Base-by-base conservation (phyloP, 371 early-diverging fungal genomes). In the Saksenaea vasiformis region DNA sequence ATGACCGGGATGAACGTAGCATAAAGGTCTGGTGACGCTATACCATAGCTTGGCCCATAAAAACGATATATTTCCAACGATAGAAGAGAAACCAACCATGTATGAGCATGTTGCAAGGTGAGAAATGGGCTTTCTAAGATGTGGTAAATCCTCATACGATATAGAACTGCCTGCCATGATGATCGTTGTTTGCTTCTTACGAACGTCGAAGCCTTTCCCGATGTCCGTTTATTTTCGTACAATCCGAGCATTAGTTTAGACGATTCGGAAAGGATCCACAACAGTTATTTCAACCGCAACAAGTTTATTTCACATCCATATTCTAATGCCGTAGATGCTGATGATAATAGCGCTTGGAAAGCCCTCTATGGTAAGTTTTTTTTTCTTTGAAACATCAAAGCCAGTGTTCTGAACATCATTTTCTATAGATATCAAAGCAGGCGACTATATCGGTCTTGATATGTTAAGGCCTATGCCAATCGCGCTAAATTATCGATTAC, bases 381-480 rank as follows among this genome's bases (percentile, higher is more conserved):
- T 53, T 66, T 58, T 36, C 64, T 58, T 2, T 51, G 59, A 54
- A 64, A 65, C 1, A 74, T 64, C 28, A 67, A 43, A 0, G 63
- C 64, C 27, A 5, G 15, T 5, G 37, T 14, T 51, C 53, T 28
- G 15, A 43, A 8, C 10, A 17, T 22, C 38, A 8, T 38, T 53
- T 27, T 58, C 8, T 47, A 27, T 60, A 82, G 79, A 70, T 57
- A 78, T 80, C 64, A 65, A 64, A 28, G 59, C 60, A n/a, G 86
- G 84, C 7, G 88, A 88, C 53, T 88, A 83, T 60, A 82, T 88
- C 67, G 87, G 88, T 9, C 61, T 88, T 26, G 88, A 88, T 68
- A 65, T 88, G 66, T 43, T 88, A 34, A 71, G 85, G 60, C 74
- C 79, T 11, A 83, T 87, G 68, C 79, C 79, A 35, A 80, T 74